A percentile compares a stretch with the other conserved stretches of the same genome.
These are phyloP conservation scores for Candida coleopterorum DNA, from an alignment of 805 yeast genomes.

Conservation along the genomic window DNA sequence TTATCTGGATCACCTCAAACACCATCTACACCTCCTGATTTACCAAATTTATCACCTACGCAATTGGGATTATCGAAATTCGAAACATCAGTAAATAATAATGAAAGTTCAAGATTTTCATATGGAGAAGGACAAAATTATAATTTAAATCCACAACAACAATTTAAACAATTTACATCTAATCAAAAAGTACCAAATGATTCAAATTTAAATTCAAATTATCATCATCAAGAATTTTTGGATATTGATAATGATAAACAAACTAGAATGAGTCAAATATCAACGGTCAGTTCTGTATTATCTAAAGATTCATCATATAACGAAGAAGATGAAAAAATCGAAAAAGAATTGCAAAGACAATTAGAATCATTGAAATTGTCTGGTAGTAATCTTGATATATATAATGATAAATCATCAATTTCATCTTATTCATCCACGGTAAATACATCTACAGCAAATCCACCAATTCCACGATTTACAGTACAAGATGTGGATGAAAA, in stretches of 20 bases:
- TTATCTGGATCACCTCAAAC: slow-evolving; percentile 6
- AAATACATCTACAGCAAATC: not conserved
- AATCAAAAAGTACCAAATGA: slow-evolving; percentile 9
- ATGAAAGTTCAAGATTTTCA: slow-evolving; percentile 3
- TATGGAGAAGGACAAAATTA: slow-evolving; percentile 8
- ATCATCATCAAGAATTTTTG: slow-evolving; percentile 26
- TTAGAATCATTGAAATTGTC: slow-evolving; percentile 26
- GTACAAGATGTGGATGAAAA: slow-evolving; percentile 4
- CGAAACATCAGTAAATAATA: slow-evolving; percentile 4
- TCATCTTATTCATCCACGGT: not conserved
- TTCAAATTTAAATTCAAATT: slow-evolving; percentile 15
- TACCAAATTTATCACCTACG: slow-evolving; percentile 13
- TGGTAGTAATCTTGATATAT: slow-evolving; percentile 1
- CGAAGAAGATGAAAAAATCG: slow-evolving; percentile 31
- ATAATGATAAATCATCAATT: not conserved
- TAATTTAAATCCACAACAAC: slow-evolving; percentile 8
- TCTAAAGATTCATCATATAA: slow-evolving; percentile 26
- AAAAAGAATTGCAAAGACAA: slow-evolving; percentile 35
- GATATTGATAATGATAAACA: slow-evolving; percentile 5
- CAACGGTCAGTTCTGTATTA: slow-evolving; percentile 40
- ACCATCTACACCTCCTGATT: slow-evolving; percentile 9
- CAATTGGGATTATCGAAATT: slow-evolving; percentile 13
- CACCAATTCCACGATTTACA: slow-evolving; percentile 6
- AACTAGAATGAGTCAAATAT: slow-evolving; percentile 28
- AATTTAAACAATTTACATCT: slow-evolving; percentile 15